These are phyloP conservation scores for Apiospora saccharicola DNA, from an alignment of 2,329 filamentous ascomycete genomes.

Conservation along the genomic window DNA sequence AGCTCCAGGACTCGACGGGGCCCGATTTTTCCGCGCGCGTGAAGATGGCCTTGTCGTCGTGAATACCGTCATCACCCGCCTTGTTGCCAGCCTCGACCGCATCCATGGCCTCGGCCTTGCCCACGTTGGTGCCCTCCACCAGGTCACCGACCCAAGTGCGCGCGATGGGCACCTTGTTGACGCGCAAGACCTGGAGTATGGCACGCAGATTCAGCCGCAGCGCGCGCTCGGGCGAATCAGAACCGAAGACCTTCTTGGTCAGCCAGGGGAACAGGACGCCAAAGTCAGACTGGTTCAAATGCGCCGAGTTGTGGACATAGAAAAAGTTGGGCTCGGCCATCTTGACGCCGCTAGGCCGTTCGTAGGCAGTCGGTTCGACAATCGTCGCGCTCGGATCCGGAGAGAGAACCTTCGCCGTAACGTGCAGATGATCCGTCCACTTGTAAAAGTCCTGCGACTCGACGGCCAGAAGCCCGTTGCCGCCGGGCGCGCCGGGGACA, in stretches of 20 bases:
- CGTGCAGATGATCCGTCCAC: conserved; percentile 76
- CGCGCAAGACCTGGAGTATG: conserved; percentile 62
- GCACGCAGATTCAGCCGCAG: conserved; percentile 67
- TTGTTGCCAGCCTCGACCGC: conserved; percentile 31
- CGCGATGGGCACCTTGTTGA: conserved; percentile 56
- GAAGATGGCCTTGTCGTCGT: conserved; percentile 60
- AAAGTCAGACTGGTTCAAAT: conserved; percentile 85
- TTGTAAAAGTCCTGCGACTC: conserved; percentile 81
- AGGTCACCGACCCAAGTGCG: conserved; percentile 59
- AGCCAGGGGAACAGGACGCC: conserved; percentile 81
- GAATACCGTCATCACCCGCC: conserved; percentile 39
- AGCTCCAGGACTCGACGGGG: conserved; percentile 57
- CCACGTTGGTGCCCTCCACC: conserved; percentile 54
- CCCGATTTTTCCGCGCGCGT: conserved; percentile 47
- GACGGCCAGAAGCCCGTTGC: conserved; percentile 71
- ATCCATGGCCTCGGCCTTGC: conserved; percentile 42
- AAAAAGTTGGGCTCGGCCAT: conserved; percentile 71
- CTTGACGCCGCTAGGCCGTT: conserved; percentile 51
- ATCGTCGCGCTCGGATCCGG: conserved; percentile 55
- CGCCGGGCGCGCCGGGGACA: conserved; percentile 50
- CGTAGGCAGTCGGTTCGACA: conserved; percentile 51
- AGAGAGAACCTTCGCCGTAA: conserved; percentile 72
- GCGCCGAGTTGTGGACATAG: conserved; percentile 76
- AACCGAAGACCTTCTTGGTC: conserved; percentile 64
- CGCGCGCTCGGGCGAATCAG: conserved; percentile 64